phyloP scores from a whole-genome alignment of 2,329 filamentous ascomycete genomes.

The Neocatenulostroma microsporum region DNA sequence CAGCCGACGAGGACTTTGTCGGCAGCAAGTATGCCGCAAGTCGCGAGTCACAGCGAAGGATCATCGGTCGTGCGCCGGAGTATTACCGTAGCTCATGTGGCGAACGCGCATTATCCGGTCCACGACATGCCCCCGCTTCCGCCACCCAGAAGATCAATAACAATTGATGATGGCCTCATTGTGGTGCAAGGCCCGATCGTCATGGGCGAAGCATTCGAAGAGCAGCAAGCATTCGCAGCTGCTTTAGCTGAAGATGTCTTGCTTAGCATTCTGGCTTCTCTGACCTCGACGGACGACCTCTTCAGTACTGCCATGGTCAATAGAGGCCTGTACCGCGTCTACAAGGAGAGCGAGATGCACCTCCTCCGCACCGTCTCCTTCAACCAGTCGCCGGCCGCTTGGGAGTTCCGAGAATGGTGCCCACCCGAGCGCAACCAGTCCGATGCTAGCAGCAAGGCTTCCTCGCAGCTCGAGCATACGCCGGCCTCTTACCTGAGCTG shows the following conservation, averaged over 20 bases:
- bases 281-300: constrained; percentile 47
- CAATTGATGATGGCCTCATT: constrained; percentile 14
- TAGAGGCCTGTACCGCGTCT: constrained; percentile 50
- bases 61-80: constrained; percentile 1
- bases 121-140: no score
- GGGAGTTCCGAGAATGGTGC: constrained; percentile 53
- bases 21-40: neutral
- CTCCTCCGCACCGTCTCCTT: constrained; percentile 46
- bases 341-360: constrained; percentile 49
- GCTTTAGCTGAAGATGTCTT: constrained; percentile 43
- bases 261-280: constrained; percentile 42
- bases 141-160: neutral
- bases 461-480: constrained; percentile 44
- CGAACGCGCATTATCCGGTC: no score
- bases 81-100: no score
- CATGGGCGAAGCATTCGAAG: neutral
- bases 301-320: constrained; percentile 49
- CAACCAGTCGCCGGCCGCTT: constrained; percentile 50
- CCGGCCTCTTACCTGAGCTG: constrained; percentile 45
- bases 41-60: constrained; percentile 1
- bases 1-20: neutral
- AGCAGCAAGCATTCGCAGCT: constrained; percentile 6
- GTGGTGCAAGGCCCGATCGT: constrained; percentile 9
- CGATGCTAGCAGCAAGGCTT: constrained; percentile 27
- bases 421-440: constrained; percentile 41